Evolutionary conservation across 2,329 filamentous ascomycete species (phyloP).

Genomic region (Alternaria conjuncta): DNA sequence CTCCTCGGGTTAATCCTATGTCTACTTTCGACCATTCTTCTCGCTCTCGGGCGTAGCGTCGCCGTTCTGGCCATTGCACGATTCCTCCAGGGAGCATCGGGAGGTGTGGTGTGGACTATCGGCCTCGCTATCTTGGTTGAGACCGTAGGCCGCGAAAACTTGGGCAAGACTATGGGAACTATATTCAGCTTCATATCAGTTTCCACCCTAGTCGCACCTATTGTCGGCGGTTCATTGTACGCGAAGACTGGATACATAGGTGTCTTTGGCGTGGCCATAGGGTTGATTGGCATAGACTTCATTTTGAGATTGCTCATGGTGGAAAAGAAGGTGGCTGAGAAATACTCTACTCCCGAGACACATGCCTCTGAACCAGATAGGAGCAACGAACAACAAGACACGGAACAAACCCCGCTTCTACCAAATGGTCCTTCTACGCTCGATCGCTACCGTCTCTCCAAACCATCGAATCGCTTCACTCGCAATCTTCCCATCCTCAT

Average conservation of each 20-base stretch:
- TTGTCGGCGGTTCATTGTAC: conserved; percentile 67
- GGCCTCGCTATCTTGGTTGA: conserved; percentile 66
- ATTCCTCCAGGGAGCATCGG: conserved; percentile 64
- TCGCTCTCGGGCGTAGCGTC: conserved; percentile 59
- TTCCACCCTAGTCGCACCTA: conserved; percentile 63
- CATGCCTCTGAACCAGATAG: not conserved
- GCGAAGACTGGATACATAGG: conserved; percentile 63
- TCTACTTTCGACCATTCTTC: conserved; percentile 61
- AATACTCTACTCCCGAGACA: conserved; percentile 44
- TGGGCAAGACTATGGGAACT: conserved; percentile 68
- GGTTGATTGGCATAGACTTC: conserved; percentile 64
- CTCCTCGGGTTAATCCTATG: conserved; percentile 61
- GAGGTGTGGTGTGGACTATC: conserved; percentile 66
- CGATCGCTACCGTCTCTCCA: conserved; percentile 52
- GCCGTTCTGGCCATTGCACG: conserved; percentile 59
- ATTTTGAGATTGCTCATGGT: conserved; percentile 65
- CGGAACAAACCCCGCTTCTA: conserved; percentile 36
- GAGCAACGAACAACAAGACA: conserved; percentile 21
- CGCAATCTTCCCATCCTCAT: conserved; percentile 58
- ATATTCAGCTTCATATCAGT: conserved; percentile 66
- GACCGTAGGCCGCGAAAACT: conserved; percentile 61
- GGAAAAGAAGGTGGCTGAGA: conserved; percentile 65
- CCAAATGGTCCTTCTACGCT: conserved; percentile 24
- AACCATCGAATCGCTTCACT: conserved; percentile 50
- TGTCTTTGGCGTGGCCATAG: conserved; percentile 64